Percentiles rank a stretch among this genome's conserved stretches.
Evolutionary conservation across 176 grass and related monocot species (phyloP).

Genomic region (Eleusine coracana): DNA sequence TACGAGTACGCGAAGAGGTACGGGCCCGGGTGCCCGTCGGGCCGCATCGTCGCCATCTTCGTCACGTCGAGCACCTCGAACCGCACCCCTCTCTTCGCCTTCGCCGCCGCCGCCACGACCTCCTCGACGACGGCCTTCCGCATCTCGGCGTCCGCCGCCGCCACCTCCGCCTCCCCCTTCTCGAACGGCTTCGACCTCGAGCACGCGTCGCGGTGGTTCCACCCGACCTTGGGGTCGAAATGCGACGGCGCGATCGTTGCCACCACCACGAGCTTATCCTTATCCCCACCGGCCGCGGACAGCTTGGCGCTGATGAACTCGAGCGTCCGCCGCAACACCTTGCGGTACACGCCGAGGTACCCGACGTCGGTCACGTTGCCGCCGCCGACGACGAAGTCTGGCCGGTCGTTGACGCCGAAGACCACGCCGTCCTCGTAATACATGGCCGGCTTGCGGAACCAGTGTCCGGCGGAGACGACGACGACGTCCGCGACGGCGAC

Average conservation of each 20-base stretch:
- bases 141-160: conserved; percentile 16
- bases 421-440: conserved; percentile 38
- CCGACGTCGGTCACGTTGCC: conserved; percentile 28
- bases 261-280: conserved; percentile 36
- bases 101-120: not conserved
- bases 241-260: conserved; percentile 28
- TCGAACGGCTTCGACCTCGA: conserved; percentile 27
- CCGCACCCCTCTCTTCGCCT: not conserved
- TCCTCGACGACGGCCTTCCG: conserved; percentile 33
- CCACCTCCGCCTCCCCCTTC: conserved; percentile 24
- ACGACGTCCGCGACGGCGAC: conserved; percentile 26
- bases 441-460: conserved; percentile 39
- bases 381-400: not conserved
- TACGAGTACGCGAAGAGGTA: conserved; percentile 31
- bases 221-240: conserved; percentile 10
- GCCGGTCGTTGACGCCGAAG: conserved; percentile 39
- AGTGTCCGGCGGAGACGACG: conserved; percentile 46
- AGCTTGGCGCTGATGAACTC: not conserved
- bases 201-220: conserved; percentile 43
- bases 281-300: not conserved
- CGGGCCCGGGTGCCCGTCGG: conserved; percentile 37
- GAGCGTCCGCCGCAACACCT: conserved; percentile 34
- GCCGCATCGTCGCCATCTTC: conserved; percentile 45
- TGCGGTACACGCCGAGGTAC: conserved; percentile 24
- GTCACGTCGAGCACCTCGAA: conserved; percentile 49